Evolutionary conservation across 148 eudicot species (phyloP), one percentile per base, ranked within the genome.

Genomic region (Arbutus unedo): DNA sequence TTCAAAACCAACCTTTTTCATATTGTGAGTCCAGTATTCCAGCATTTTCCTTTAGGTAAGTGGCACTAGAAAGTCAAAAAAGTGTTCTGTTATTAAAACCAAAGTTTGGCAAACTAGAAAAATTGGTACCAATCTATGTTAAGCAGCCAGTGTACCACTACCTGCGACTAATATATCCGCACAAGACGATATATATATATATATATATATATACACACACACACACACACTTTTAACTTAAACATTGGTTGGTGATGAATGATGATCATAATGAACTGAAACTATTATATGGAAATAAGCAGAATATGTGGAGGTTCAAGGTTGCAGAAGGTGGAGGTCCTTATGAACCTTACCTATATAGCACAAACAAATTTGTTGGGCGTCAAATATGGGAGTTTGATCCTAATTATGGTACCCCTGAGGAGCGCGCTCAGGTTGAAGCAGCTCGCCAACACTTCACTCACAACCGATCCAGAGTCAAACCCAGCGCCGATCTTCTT

Each of bases 281-380:
- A 18, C 5, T 19, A 18, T 3, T 18, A 25, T 68, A 53, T 31
- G 38, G 38, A 31, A 31, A 16, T 56, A 15, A n/a, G 8, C 3
- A 59, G 25, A 59, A 59, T 19, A 59, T 82, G 84, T 82, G 84
- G 84, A 75, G 80, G 62, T 41, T 82, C 6, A 82, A 75, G 79
- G 62, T 82, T 4, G 84, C 84, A 6, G 79, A 82, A 67, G 80
- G 84, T 16, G 74, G 80, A 1, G 83, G 83, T 43, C 83, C 79
- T 3, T 82, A 82, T 31, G 83, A 74, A 16, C 48, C 79, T 8
- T 82, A 74, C 50, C 59, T 74, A 47, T 74, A 43, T 57, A 82
- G 83, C 57, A 82, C 83, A 8, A 82, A 82, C 44, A 82, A 82
- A 50, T 82, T 82, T 59, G 79, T 57, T 15, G 83, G 83, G n/a